Percentiles rank a stretch among this genome's conserved stretches.
phyloP scores from a whole-genome alignment of 805 yeast genomes.

The Hagleromyces aurorensis region DNA sequence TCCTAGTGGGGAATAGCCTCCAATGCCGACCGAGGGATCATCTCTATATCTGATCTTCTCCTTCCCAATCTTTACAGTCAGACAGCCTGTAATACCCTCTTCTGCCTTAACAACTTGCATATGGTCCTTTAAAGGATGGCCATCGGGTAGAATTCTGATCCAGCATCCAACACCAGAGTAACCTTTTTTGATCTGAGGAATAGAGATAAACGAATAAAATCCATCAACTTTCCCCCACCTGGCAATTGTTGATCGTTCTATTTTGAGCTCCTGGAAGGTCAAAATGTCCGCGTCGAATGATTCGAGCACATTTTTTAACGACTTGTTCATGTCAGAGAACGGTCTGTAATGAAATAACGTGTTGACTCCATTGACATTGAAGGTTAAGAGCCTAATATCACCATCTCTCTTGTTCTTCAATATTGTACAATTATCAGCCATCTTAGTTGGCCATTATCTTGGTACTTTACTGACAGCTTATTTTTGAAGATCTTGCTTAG shows the following conservation, averaged over 20 bases:
- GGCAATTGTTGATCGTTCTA: slow-evolving; percentile 40
- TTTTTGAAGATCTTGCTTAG: background rate
- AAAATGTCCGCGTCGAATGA: slow-evolving; percentile 63
- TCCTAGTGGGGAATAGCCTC: slow-evolving; percentile 53
- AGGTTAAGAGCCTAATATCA: slow-evolving; percentile 48
- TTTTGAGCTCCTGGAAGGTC: slow-evolving; percentile 82
- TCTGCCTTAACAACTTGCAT: slow-evolving; percentile 67
- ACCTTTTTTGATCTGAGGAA: slow-evolving; percentile 66
- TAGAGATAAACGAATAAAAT: slow-evolving; percentile 57
- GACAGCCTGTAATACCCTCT: slow-evolving; percentile 80
- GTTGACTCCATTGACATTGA: slow-evolving; percentile 79
- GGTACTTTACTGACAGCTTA: background rate
- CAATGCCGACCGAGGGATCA: slow-evolving; percentile 38
- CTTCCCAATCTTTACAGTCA: slow-evolving; percentile 22
- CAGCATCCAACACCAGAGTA: slow-evolving; percentile 91
- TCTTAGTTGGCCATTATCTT: background rate
- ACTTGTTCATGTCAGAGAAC: slow-evolving; percentile 48
- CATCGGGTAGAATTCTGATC: slow-evolving; percentile 42
- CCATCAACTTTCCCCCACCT: slow-evolving; percentile 45
- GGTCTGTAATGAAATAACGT: slow-evolving; percentile 80
- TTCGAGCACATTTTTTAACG: slow-evolving; percentile 37
- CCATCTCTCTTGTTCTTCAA: slow-evolving; percentile 1
- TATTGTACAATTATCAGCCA: slow-evolving; percentile 5
- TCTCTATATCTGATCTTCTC: slow-evolving; percentile 18
- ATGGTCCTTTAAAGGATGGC: slow-evolving; percentile 35